Evolutionary conservation across 129 eudicot genomes (phyloP).

Genomic region (Flaveria sonorensis): DNA sequence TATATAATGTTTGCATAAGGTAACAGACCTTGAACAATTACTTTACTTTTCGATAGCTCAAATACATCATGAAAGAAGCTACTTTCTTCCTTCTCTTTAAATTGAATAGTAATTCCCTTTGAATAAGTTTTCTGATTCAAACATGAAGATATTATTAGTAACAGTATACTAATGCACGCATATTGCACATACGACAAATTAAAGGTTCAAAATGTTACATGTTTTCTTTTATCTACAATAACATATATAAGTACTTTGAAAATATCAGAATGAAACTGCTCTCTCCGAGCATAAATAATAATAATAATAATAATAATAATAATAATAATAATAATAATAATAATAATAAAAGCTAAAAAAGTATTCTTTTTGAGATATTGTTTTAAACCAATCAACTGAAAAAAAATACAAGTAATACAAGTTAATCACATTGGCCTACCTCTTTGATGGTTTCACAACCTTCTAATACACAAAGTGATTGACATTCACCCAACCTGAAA

Average conservation of each 20-base stretch:
- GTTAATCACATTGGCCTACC: conserved; percentile 45
- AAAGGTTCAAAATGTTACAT: conserved; percentile 10
- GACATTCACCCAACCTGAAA: conserved; percentile 62
- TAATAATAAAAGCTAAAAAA: neutral
- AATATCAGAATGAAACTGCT: neutral
- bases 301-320: neutral
- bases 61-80: conserved; percentile 81
- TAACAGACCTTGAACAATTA: conserved; percentile 53
- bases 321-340: neutral
- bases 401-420: neutral
- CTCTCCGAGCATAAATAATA: neutral
- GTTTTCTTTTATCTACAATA: neutral
- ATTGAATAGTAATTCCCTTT: conserved; percentile 66
- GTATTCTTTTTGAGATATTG: neutral
- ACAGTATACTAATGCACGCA: conserved; percentile 16
- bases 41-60: conserved; percentile 78
- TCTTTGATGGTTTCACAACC: conserved; percentile 58
- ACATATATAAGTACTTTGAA: neutral
- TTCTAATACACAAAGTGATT: conserved; percentile 62
- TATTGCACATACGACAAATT: conserved; percentile 12
- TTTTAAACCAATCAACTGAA: too few species aligned
- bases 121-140: conserved; percentile 77
- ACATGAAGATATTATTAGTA: conserved; percentile 29
- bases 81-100: conserved; percentile 85
- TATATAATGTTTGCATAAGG: conserved; percentile 14